Evolutionary conservation across 164 flowering plant species (phyloP).

Genomic region (Umbilicus rupestris): DNA sequence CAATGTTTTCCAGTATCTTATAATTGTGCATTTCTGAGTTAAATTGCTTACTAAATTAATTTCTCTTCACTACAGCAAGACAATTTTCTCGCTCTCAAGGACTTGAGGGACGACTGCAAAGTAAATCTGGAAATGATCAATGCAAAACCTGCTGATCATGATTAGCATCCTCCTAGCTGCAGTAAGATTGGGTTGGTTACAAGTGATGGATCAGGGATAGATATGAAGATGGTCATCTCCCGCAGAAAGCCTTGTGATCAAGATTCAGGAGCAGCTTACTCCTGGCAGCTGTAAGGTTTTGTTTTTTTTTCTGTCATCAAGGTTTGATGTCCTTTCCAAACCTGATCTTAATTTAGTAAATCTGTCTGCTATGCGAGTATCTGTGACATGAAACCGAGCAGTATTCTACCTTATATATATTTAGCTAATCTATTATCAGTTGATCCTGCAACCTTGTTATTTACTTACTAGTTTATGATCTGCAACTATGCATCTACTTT

Average conservation of each 20-base stretch:
- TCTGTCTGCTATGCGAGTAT: not conserved
- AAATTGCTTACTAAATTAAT: not conserved
- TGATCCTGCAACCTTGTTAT: not conserved
- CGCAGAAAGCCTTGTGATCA: not conserved
- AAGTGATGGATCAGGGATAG: no score
- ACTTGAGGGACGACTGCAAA: slow-evolving; percentile 67
- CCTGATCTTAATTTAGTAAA: not conserved
- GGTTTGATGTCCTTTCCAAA: not conserved
- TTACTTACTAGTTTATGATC: not conserved
- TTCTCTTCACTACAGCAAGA: slow-evolving; percentile 42
- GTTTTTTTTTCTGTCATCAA: not conserved
- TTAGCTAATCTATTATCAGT: not conserved
- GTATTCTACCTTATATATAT: not conserved
- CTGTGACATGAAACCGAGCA: not conserved
- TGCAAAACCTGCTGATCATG: slow-evolving; percentile 23
- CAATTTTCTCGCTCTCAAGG: slow-evolving; percentile 32
- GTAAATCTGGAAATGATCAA: slow-evolving; percentile 41
- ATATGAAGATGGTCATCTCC: no score
- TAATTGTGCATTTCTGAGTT: not conserved
- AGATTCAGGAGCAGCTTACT: not conserved
- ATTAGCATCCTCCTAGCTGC: slow-evolving; percentile 14
- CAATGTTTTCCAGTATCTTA: not conserved
- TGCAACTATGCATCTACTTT: not conserved
- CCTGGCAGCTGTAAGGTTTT: no score
- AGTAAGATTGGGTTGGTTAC: not conserved